These are phyloP conservation scores for Luffa acutangula DNA, from an alignment of 306 rosid genomes.

Conservation along the genomic window DNA sequence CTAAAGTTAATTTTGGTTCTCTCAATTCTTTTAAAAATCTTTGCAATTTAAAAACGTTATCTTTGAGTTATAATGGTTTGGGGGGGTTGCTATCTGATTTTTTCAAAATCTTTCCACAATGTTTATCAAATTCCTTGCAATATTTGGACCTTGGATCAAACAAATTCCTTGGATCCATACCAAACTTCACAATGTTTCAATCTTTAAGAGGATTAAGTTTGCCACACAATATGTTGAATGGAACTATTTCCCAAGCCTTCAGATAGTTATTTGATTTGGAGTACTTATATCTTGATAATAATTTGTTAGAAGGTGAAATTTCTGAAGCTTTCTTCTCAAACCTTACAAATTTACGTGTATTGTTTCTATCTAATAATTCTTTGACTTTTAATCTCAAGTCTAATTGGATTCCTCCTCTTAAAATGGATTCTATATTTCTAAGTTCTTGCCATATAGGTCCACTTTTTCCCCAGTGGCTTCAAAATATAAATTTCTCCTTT, in stretches of 20 bases:
- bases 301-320: too few species aligned
- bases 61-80: background rate
- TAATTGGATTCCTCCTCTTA: too few species aligned
- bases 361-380: too few species aligned
- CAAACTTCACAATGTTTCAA: background rate
- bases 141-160: background rate
- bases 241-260: background rate
- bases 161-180: background rate
- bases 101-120: background rate
- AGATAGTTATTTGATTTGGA: too few species aligned
- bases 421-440: too few species aligned
- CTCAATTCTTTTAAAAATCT: background rate
- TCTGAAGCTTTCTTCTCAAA: too few species aligned
- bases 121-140: background rate
- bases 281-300: too few species aligned
- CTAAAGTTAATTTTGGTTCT: background rate
- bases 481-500: background rate
- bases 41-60: background rate
- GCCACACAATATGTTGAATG: background rate
- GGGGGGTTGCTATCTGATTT: background rate
- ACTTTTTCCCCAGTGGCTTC: too few species aligned
- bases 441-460: too few species aligned
- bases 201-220: background rate
- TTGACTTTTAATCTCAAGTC: too few species aligned
- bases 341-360: background rate